These are phyloP conservation scores for Mercurialis annua DNA, from an alignment of 345 rosid genomes.

Conservation along the genomic window DNA sequence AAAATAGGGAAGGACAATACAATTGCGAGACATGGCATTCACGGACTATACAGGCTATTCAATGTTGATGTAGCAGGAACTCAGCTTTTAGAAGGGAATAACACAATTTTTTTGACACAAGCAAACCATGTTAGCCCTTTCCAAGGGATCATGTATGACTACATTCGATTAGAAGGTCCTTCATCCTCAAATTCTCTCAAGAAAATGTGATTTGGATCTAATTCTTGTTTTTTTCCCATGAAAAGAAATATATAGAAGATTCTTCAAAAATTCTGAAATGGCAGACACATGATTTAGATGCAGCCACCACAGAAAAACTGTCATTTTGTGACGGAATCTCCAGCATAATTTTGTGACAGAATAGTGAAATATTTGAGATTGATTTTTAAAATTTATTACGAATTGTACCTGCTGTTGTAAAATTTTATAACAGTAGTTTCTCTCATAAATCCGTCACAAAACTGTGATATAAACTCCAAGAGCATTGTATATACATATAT, in stretches of 20 bases:
- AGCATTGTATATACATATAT: no score
- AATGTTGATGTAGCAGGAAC: slow-evolving; percentile 43
- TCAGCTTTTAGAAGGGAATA: slow-evolving; percentile 42
- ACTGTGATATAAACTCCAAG: no score
- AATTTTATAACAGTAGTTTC: no score
- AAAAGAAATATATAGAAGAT: background rate
- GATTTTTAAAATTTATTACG: no score
- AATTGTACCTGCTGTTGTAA: no score
- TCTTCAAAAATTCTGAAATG: background rate
- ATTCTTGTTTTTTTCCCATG: background rate
- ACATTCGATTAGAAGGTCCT: slow-evolving; percentile 63
- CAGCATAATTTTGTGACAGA: no score
- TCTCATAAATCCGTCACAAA: no score
- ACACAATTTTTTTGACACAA: slow-evolving; percentile 57
- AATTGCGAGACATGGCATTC: slow-evolving; percentile 81
- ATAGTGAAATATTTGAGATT: no score
- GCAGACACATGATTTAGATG: background rate
- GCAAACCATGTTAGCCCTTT: slow-evolving; percentile 47
- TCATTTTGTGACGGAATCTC: no score
- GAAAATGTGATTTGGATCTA: background rate
- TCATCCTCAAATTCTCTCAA: slow-evolving; percentile 5
- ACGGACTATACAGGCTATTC: slow-evolving; percentile 63
- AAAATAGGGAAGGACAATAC: slow-evolving; percentile 66
- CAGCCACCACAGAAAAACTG: no score
- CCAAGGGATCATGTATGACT: slow-evolving; percentile 82